phyloP scores from a whole-genome alignment of 2,329 filamentous ascomycete species.

The Coleophoma crateriformis region DNA sequence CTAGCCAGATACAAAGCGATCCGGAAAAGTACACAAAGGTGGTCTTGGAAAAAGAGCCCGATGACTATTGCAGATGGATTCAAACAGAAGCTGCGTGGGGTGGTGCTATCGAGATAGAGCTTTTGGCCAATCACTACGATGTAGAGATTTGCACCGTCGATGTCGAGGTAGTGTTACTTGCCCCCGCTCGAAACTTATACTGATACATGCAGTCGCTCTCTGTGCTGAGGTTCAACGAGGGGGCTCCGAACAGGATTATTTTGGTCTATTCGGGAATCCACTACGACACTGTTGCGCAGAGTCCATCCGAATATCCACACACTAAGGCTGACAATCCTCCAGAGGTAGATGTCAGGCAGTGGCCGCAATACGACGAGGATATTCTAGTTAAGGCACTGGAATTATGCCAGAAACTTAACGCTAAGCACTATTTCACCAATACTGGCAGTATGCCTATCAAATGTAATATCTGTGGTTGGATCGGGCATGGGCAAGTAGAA shows the following conservation, averaged over 20 bases:
- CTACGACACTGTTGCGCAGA: slow-evolving; percentile 84
- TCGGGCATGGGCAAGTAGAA: slow-evolving; percentile 60
- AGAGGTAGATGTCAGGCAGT: slow-evolving; percentile 66
- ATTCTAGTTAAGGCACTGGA: slow-evolving; percentile 64
- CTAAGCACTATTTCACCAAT: slow-evolving; percentile 82
- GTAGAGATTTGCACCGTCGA: slow-evolving; percentile 83
- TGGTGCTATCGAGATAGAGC: slow-evolving; percentile 83
- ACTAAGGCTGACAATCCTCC: slow-evolving; percentile 54
- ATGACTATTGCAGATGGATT: slow-evolving; percentile 78
- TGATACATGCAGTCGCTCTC: slow-evolving; percentile 26
- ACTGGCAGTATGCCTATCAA: slow-evolving; percentile 72
- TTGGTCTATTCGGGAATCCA: slow-evolving; percentile 90
- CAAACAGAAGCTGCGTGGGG: slow-evolving; percentile 80
- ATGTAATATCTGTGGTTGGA: slow-evolving; percentile 69
- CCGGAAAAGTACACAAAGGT: slow-evolving; percentile 69
- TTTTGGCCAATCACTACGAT: slow-evolving; percentile 78
- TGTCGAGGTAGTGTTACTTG: slow-evolving; percentile 46
- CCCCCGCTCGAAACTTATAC: neutral
- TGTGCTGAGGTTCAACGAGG: slow-evolving; percentile 70
- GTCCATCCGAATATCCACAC: slow-evolving; percentile 52
- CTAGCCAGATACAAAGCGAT: slow-evolving; percentile 69
- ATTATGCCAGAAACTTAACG: slow-evolving; percentile 60
- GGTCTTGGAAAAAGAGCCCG: slow-evolving; percentile 64
- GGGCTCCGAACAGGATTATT: slow-evolving; percentile 59
- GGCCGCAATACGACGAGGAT: slow-evolving; percentile 50